Evolutionary conservation across 208 protist genomes (phyloP).

Genomic region (Acanthamoeba culbertsoni): DNA sequence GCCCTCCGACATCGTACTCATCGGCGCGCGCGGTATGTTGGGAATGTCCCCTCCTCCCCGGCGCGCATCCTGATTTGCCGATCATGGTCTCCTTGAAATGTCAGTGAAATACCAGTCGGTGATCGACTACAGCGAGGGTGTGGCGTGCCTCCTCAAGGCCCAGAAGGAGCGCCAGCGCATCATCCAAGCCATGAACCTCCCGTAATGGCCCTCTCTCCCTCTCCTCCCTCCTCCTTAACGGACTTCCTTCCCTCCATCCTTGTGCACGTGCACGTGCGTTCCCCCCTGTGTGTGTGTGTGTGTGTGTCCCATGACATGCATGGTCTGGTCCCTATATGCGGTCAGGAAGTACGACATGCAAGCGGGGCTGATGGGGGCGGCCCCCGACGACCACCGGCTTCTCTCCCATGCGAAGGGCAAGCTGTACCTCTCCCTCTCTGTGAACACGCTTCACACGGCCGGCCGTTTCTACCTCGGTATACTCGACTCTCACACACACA

Average conservation of each 20-base stretch:
- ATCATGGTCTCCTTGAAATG: not conserved
- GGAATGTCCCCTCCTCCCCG: too few species aligned
- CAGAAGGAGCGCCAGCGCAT: not conserved
- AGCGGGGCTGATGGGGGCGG: not conserved
- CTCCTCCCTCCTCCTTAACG: not conserved
- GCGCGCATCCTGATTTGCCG: not conserved
- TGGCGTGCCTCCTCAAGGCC: not conserved
- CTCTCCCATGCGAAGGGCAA: not conserved
- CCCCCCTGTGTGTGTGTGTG: not conserved
- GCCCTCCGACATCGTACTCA: not conserved
- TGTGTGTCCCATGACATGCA: not conserved
- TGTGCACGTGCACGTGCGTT: too few species aligned
- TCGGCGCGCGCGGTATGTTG: not conserved
- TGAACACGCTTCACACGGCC: not conserved
- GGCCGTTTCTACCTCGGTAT: not conserved
- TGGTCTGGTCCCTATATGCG: not conserved
- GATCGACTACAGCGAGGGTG: slow-evolving; percentile 13
- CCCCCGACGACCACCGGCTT: not conserved
- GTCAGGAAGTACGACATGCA: not conserved
- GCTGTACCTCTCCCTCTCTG: not conserved
- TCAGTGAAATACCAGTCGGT: slow-evolving; percentile 7
- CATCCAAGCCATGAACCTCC: not conserved
- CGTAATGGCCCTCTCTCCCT: not conserved
- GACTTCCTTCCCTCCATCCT: not conserved
- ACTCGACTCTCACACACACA: not conserved